These are phyloP conservation scores for Fraxinus angustifolia DNA, from an alignment of 305 asterid genomes.

Conservation along the genomic window DNA sequence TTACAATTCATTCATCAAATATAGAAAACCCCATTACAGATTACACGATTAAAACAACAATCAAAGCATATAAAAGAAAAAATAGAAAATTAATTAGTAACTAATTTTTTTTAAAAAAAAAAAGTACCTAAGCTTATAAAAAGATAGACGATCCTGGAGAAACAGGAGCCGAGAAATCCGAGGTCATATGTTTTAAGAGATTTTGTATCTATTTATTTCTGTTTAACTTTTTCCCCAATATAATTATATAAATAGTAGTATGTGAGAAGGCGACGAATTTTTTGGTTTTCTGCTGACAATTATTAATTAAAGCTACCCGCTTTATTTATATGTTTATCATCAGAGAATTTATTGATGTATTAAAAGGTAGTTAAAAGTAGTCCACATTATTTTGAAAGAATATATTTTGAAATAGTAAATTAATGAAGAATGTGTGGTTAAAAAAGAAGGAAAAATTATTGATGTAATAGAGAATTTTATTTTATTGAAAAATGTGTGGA, in stretches of 20 bases:
- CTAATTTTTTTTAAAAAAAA: background rate
- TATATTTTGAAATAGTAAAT: no score
- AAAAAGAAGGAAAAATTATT: no score
- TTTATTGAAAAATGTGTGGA: no score
- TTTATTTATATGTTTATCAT: background rate
- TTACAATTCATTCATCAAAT: constrained; percentile 10
- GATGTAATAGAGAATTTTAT: no score
- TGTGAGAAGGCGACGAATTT: background rate
- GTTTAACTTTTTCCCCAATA: background rate
- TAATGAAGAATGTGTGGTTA: no score
- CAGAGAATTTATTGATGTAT: background rate
- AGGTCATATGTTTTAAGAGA: constrained; percentile 21
- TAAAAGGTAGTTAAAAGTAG: background rate
- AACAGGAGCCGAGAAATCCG: constrained; percentile 26
- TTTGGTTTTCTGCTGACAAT: background rate
- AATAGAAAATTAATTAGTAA: background rate
- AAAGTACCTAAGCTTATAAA: constrained; percentile 13
- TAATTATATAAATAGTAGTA: background rate
- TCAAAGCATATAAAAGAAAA: background rate
- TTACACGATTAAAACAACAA: constrained; percentile 8
- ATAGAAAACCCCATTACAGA: constrained; percentile 1
- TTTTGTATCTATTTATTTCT: background rate
- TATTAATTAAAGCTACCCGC: background rate
- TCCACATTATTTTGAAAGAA: no score
- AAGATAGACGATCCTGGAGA: constrained; percentile 22